phyloP scores from a whole-genome alignment of 306 rosid genomes.

The Oemleria cerasiformis region DNA sequence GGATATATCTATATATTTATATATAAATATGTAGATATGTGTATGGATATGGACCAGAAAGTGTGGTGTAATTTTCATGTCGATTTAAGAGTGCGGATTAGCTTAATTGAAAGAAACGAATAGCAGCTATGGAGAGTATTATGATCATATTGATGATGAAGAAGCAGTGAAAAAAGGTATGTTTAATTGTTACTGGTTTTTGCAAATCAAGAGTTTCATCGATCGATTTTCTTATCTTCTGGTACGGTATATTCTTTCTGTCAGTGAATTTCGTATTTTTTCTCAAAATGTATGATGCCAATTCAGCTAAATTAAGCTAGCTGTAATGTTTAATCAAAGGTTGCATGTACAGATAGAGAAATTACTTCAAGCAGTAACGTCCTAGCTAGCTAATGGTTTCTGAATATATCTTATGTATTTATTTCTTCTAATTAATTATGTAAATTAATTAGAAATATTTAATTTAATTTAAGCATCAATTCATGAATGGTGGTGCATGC shows the following conservation, averaged over 20 bases:
- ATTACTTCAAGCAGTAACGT: background rate
- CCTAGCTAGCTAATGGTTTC: background rate
- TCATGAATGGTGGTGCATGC: background rate
- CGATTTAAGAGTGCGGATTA: background rate
- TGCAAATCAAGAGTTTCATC: background rate
- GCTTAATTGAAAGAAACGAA: background rate
- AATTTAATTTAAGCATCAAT: background rate
- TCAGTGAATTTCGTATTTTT: no score
- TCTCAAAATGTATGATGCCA: no score
- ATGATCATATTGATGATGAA: background rate
- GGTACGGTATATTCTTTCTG: no score
- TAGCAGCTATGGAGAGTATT: background rate
- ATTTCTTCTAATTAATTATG: background rate
- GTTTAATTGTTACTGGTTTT: background rate
- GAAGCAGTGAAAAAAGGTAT: slow-evolving; percentile 1
- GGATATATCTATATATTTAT: no score
- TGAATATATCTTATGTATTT: background rate
- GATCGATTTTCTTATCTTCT: no score
- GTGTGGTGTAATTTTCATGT: background rate
- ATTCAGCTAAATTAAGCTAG: background rate
- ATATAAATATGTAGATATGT: background rate
- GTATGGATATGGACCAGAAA: background rate
- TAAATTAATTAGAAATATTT: slow-evolving; percentile 3
- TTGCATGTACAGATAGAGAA: background rate
- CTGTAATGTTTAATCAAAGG: background rate